A percentile compares a stretch with the other conserved stretches of the same genome.
Evolutionary conservation across 305 asterid species (phyloP).

Genomic region (Rubia balearica): DNA sequence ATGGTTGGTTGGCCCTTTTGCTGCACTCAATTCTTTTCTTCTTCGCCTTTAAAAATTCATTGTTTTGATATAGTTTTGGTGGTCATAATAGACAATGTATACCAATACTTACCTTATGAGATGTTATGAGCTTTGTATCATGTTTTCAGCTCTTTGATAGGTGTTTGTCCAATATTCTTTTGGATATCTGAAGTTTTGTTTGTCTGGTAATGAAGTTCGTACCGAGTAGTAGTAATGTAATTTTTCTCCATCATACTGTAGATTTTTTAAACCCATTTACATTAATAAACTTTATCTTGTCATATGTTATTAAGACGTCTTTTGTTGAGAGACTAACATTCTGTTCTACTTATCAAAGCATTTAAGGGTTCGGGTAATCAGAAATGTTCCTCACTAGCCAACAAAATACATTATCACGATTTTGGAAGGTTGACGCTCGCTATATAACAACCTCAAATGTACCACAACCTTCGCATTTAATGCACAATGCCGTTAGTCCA

Average conservation of each 20-base stretch:
- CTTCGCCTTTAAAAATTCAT: conserved; percentile 6
- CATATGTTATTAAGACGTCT: background rate
- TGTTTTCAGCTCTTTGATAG: conserved; percentile 18
- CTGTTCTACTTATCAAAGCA: background rate
- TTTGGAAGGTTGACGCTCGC: background rate
- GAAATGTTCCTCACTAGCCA: background rate
- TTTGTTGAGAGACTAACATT: background rate
- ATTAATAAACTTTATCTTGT: background rate
- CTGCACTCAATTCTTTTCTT: background rate
- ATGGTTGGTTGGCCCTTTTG: conserved; percentile 27
- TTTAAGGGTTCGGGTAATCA: background rate
- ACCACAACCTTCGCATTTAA: conserved; percentile 60
- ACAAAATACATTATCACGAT: background rate
- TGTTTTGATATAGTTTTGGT: conserved; percentile 30
- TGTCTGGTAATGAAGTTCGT: background rate
- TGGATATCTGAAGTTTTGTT: conserved; percentile 5
- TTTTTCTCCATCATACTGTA: background rate
- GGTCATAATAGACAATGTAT: conserved; percentile 20
- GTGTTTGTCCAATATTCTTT: conserved; percentile 1
- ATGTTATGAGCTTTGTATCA: conserved; percentile 29
- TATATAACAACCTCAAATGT: conserved; percentile 66
- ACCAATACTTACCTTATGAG: conserved; percentile 12
- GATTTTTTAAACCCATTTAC: background rate
- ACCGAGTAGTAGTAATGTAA: background rate
- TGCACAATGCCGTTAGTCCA: conserved; percentile 62